phyloP scores from a whole-genome alignment of 805 yeast genomes.

The Myxozyma kluyveri region DNA sequence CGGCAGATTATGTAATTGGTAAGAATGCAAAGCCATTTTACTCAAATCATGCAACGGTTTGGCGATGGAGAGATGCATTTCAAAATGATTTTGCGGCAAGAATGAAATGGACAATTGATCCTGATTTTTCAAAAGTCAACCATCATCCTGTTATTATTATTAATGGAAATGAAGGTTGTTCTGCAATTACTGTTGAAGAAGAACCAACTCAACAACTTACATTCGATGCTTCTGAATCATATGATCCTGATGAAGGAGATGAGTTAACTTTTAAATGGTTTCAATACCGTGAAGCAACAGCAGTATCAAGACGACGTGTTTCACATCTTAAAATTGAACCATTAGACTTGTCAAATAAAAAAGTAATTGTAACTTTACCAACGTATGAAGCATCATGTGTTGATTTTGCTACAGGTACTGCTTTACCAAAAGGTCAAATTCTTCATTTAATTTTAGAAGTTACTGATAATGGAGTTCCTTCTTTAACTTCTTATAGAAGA shows the following conservation, averaged over 20 bases:
- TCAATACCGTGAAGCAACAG: constrained; percentile 7
- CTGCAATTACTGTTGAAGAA: not conserved
- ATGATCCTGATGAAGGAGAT: constrained; percentile 13
- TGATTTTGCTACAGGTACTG: not conserved
- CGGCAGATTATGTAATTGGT: constrained; percentile 5
- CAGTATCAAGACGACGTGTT: constrained; percentile 1
- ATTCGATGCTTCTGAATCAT: constrained; percentile 8
- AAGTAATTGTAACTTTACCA: not conserved
- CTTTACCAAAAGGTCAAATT: not conserved
- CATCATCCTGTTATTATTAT: constrained; percentile 1
- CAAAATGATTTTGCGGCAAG: constrained; percentile 12
- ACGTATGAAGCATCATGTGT: not conserved
- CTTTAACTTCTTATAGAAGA: not conserved
- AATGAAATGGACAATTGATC: constrained; percentile 6
- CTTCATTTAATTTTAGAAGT: not conserved
- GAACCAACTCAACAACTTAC: not conserved
- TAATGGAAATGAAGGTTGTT: not conserved
- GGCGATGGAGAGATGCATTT: constrained; percentile 13
- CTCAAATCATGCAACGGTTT: constrained; percentile 5
- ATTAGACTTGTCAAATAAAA: not conserved
- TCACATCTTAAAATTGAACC: constrained; percentile 2
- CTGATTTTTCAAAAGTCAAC: constrained; percentile 2
- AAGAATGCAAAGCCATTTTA: not conserved
- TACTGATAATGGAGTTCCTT: not conserved
- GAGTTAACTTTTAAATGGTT: constrained; percentile 4